Evolutionary conservation across 371 early-diverging fungal genomes (phyloP).

Genomic region (Haplosporangium sp.): DNA sequence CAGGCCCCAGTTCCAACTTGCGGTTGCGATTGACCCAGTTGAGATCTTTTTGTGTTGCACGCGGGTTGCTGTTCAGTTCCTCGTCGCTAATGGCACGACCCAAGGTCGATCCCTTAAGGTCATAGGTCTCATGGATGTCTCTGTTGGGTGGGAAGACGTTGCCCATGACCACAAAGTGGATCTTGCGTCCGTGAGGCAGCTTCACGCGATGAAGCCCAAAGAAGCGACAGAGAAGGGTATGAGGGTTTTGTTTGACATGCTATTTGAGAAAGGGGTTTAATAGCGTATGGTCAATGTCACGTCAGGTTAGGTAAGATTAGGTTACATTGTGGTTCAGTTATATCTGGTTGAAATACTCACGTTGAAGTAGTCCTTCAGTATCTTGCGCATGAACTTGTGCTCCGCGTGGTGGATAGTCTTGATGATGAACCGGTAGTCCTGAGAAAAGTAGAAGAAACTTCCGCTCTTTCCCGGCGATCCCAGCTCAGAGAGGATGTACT

Average conservation of each 20-base stretch:
- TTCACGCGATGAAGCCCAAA: conserved; percentile 97
- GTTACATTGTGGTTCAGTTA: too few species aligned
- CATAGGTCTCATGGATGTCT: conserved; percentile 96
- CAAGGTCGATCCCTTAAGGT: conserved; percentile 94
- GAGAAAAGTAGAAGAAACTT: conserved; percentile 96
- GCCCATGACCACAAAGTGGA: conserved; percentile 98
- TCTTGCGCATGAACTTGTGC: conserved; percentile 90
- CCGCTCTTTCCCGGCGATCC: conserved; percentile 96
- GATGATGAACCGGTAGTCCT: conserved; percentile 97
- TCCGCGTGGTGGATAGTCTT: conserved; percentile 96
- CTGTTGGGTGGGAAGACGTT: conserved; percentile 96
- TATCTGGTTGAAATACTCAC: too few species aligned
- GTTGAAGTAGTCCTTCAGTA: conserved; percentile 87
- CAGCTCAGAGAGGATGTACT: conserved; percentile 96
- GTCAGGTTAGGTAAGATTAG: too few species aligned
- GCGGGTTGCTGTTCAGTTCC: conserved; percentile 79
- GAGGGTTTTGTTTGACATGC: conserved; percentile 92
- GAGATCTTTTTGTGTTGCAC: conserved; percentile 93
- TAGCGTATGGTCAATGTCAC: conserved; percentile 1
- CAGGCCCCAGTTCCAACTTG: conserved; percentile 86
- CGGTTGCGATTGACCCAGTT: conserved; percentile 87
- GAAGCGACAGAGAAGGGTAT: conserved; percentile 92
- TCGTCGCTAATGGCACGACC: conserved; percentile 85
- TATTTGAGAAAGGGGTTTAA: conserved; percentile 31
- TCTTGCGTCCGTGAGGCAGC: conserved; percentile 89